Base-by-base conservation (phyloP, 345 rosid species). In the Camelina neglecta region DNA sequence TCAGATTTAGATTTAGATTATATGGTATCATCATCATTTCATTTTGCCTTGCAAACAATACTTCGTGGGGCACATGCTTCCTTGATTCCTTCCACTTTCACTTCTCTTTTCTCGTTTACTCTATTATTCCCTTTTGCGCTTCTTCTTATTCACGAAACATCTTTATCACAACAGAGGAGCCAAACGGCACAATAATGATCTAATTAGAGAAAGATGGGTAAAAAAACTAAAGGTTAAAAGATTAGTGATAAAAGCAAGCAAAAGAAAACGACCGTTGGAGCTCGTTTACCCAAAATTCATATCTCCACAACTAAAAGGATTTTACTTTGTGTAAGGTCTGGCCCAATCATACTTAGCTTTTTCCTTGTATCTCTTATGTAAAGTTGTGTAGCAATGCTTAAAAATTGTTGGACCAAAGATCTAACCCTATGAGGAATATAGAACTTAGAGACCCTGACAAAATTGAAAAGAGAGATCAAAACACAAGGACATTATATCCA, bases 41-140 rank as follows among this genome's bases (percentile, higher is more conserved):
- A 60, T 67, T 48, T 29, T 49, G 68, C 67, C 41, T 72, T 38
- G 5, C 72, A 58, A 18, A 65, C 67, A 58, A 65, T 24, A 51
- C 68, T 39, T 65, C 68, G 81, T 77, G 76, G 72, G 67, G 10
- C 76, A 71, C 80, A 77, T 77, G 76, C 65, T 54, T 57, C 60
- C 44, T 70, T 70, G 35, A 36, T 76, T 70, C 70, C 69, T 76
- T 76, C 75, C 80, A 55, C 60, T 71, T 65, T 36, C 47, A 24
- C 65, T 69, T 69, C 49, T 51, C 59, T 60, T 44, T 16, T 35
- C 29, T 10, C 42, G 38, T 35, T 35, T 29, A 35, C 38, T 35
- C 38, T 35, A 35, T 35, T 35, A 35, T 35, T 24, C 11, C 0
- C 11, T 29, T 55, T 56, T 45, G 6, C 12, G 7, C 42, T 61